These are phyloP conservation scores for Begonia loranthoides DNA, from an alignment of 306 rosid genomes.

Conservation along the genomic window DNA sequence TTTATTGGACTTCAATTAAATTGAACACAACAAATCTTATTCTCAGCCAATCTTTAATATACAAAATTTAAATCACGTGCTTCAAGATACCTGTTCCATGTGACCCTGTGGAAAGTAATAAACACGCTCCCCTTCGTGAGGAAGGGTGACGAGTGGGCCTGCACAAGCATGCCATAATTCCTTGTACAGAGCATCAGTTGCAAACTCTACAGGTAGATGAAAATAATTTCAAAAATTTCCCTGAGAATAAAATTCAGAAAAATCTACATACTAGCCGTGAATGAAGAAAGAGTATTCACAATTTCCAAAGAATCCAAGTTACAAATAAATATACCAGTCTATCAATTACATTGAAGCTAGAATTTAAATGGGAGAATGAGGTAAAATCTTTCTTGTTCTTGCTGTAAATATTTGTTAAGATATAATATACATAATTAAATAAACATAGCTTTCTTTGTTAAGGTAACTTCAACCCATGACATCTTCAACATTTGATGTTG, in stretches of 20 bases:
- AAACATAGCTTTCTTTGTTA: no score
- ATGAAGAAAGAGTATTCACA: background rate
- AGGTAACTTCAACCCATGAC: no score
- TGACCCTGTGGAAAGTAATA: slow-evolving; percentile 98
- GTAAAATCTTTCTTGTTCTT: no score
- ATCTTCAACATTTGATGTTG: no score
- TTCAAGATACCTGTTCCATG: slow-evolving; percentile 77
- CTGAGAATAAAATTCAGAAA: background rate
- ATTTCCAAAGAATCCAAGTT: background rate
- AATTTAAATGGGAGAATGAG: no score
- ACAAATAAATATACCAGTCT: background rate
- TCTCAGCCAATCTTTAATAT: no score
- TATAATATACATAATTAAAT: no score
- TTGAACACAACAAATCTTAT: no score
- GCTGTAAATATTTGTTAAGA: no score
- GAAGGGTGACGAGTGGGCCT: slow-evolving; percentile 96
- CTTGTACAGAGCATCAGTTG: slow-evolving; percentile 70
- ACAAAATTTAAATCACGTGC: background rate
- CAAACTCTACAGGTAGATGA: slow-evolving; percentile 29
- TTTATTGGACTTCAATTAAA: no score
- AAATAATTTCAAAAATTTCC: background rate
- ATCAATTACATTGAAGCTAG: background rate
- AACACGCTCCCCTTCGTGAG: slow-evolving; percentile 79
- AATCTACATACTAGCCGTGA: background rate
- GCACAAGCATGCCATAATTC: slow-evolving; percentile 99